These are phyloP conservation scores for Lichtheimia ramosa DNA, from an alignment of 371 early-diverging fungal species.

Conservation along the genomic window DNA sequence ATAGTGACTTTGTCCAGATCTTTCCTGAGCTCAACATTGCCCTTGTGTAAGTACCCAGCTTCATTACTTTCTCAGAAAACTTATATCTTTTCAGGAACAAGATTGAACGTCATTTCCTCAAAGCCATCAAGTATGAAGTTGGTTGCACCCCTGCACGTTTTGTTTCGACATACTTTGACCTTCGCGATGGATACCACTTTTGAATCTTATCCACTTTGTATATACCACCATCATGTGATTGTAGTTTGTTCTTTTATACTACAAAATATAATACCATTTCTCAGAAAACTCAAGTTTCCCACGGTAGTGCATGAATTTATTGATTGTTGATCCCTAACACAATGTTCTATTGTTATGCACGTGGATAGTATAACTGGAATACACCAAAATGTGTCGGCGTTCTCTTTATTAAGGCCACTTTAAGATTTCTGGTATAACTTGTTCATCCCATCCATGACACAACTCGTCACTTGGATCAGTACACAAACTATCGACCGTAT, in stretches of 20 bases:
- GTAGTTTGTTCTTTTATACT: no score
- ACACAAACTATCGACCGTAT: constrained; percentile 36
- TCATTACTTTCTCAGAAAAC: background rate
- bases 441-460: constrained; percentile 44
- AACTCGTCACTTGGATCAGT: constrained; percentile 27
- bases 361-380: no score
- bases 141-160: constrained; percentile 59
- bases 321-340: no score
- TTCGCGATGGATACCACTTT: constrained; percentile 26
- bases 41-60: constrained; percentile 26
- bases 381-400: background rate
- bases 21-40: constrained; percentile 58
- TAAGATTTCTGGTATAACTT: constrained; percentile 42
- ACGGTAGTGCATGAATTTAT: no score
- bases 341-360: no score
- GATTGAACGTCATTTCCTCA: constrained; percentile 63
- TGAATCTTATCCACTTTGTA: no score
- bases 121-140: constrained; percentile 60
- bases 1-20: constrained; percentile 78
- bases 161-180: constrained; percentile 58
- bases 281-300: no score
- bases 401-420: constrained; percentile 41
- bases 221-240: no score
- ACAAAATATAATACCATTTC: no score
- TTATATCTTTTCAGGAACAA: constrained; percentile 7